These are phyloP conservation scores for Metschnikowia corniflorae DNA, from an alignment of 805 yeast species.

Conservation along the genomic window DNA sequence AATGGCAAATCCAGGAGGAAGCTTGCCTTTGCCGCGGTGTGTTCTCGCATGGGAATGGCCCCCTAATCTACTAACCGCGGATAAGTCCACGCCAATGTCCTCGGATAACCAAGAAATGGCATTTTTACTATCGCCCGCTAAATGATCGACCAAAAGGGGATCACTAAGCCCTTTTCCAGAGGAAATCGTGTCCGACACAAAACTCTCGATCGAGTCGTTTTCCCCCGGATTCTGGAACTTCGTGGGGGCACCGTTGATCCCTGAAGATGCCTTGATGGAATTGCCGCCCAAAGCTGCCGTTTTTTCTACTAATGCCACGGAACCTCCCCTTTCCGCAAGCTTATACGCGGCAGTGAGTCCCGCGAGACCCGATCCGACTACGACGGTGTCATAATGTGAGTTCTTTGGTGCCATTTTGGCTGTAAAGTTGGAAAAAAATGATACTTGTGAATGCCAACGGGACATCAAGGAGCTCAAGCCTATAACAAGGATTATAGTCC, in stretches of 20 bases:
- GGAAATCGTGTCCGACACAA: slow-evolving; percentile 27
- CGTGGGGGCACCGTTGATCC: slow-evolving; percentile 48
- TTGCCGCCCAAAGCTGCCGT: slow-evolving; percentile 51
- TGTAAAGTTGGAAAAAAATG: neutral
- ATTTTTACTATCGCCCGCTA: slow-evolving; percentile 25
- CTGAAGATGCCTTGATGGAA: slow-evolving; percentile 59
- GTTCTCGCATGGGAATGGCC: slow-evolving; percentile 42
- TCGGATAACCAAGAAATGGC: slow-evolving; percentile 35
- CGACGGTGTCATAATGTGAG: slow-evolving; percentile 21
- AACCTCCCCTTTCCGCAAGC: slow-evolving; percentile 32
- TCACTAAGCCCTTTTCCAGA: slow-evolving; percentile 33
- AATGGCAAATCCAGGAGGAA: slow-evolving; percentile 61
- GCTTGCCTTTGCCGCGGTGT: slow-evolving; percentile 37
- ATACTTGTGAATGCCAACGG: too few relatives aligned
- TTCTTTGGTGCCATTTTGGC: slow-evolving; percentile 3
- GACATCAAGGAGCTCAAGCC: too few relatives aligned
- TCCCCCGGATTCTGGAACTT: slow-evolving; percentile 20
- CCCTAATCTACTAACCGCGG: slow-evolving; percentile 33
- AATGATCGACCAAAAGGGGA: slow-evolving; percentile 22
- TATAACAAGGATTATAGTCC: too few relatives aligned
- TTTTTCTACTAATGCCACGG: slow-evolving; percentile 50
- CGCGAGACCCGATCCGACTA: slow-evolving; percentile 57
- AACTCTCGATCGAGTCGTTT: slow-evolving; percentile 27
- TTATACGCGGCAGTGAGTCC: slow-evolving; percentile 47
- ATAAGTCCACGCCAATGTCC: slow-evolving; percentile 26